Conservation (phyloP, 352 stramenopile genomes). For the Phytopythium oedochilum region DNA sequence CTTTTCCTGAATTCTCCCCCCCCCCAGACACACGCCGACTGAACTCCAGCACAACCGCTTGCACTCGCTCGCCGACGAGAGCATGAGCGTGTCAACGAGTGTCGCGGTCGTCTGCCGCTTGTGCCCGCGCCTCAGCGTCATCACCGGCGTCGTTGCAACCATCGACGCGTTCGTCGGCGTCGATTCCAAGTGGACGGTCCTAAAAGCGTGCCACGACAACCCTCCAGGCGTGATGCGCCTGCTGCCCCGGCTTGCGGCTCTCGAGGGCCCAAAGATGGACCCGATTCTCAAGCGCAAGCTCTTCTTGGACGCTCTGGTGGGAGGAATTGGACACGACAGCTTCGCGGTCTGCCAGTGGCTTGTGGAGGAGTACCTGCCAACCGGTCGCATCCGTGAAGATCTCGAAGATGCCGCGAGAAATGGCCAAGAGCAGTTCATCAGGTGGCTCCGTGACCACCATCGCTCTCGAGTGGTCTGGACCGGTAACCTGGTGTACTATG, state of each 20-base stretch:
- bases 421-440: not conserved
- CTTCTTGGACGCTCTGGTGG: not conserved
- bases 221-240: not conserved
- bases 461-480: not conserved
- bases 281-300: not conserved
- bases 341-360: too few species aligned
- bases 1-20: too few species aligned
- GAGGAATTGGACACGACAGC: not conserved
- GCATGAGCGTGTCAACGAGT: too few species aligned
- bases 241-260: not conserved
- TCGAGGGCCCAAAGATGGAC: not conserved
- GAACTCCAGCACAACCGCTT: too few species aligned
- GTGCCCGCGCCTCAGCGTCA: not conserved
- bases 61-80: too few species aligned
- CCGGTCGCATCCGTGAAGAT: not conserved
- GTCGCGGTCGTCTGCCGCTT: not conserved
- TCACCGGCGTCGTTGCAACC: too few species aligned
- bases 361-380: not conserved
- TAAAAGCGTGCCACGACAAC: too few species aligned
- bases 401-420: not conserved
- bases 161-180: too few species aligned
- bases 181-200: too few species aligned
- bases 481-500: not conserved
- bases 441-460: not conserved
- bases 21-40: too few species aligned